These are phyloP conservation scores for Borovskyia barvae DNA, from an alignment of 208 protist species.

Conservation along the genomic window DNA sequence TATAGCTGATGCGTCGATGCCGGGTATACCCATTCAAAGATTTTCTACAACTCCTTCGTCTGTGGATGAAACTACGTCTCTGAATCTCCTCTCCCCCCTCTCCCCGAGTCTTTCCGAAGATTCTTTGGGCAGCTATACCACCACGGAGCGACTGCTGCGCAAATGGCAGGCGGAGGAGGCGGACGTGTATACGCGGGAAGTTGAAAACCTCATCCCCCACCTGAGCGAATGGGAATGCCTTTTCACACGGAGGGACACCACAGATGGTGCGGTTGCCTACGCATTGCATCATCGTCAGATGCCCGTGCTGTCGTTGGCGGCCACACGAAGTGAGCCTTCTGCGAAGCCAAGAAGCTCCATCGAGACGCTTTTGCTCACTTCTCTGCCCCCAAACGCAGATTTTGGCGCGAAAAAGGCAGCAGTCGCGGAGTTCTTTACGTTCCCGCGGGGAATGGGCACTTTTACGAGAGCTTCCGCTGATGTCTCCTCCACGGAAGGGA, in stretches of 20 bases:
- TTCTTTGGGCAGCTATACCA: too few species aligned
- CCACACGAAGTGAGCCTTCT: background rate
- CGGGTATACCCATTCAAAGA: too few species aligned
- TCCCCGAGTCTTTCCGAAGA: too few species aligned
- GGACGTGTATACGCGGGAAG: conserved; percentile 32
- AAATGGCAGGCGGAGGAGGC: conserved; percentile 52
- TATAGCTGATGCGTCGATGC: conserved; percentile 1
- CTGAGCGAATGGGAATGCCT: conserved; percentile 52
- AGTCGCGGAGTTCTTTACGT: conserved; percentile 35
- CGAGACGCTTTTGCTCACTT: conserved; percentile 17
- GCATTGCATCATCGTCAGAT: conserved; percentile 64
- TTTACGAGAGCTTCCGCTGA: background rate
- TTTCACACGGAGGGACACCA: conserved; percentile 34
- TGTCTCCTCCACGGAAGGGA: too few species aligned
- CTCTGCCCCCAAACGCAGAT: background rate
- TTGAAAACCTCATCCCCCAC: conserved; percentile 34
- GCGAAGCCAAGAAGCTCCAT: background rate
- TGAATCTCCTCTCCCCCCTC: too few species aligned
- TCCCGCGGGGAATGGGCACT: conserved; percentile 30
- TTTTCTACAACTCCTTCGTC: background rate
- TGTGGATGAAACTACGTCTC: background rate
- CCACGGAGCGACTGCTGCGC: conserved; percentile 29
- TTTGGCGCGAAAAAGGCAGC: conserved; percentile 12
- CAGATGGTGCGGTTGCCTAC: conserved; percentile 51
- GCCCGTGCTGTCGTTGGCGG: conserved; percentile 50